These are phyloP conservation scores for Rubia occidens DNA, from an alignment of 305 asterid species.

Conservation along the genomic window DNA sequence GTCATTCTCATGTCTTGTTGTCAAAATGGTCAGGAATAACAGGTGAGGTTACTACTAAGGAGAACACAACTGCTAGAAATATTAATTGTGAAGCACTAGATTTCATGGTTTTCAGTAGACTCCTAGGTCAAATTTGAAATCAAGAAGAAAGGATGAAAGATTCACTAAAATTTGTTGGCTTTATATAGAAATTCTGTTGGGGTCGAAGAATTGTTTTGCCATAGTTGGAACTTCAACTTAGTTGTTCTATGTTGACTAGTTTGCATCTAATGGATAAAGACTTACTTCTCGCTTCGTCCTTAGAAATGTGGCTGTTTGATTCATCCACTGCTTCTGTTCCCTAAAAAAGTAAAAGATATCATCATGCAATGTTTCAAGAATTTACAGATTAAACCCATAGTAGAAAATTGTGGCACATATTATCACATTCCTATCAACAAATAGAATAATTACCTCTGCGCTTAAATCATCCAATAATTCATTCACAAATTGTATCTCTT, in stretches of 20 bases:
- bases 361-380: background rate
- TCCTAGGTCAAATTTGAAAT: background rate
- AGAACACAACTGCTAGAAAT: background rate
- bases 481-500: constrained; percentile 55
- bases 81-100: background rate
- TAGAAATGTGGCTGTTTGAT: constrained; percentile 1
- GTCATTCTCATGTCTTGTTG: background rate
- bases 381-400: background rate
- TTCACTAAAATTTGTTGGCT: background rate
- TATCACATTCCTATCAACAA: background rate
- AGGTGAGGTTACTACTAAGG: background rate
- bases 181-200: background rate
- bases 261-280: background rate
- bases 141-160: background rate
- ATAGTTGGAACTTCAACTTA: background rate
- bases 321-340: constrained; percentile 9
- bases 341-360: constrained; percentile 7
- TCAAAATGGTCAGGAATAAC: background rate
- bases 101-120: background rate
- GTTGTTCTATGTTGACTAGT: background rate
- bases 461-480: constrained; percentile 55
- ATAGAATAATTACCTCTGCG: constrained; percentile 42
- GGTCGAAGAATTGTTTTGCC: background rate
- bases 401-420: background rate
- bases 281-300: constrained; percentile 14